Conservation (phyloP, 2,329 filamentous ascomycete genomes). For the Xylaria sp. region DNA sequence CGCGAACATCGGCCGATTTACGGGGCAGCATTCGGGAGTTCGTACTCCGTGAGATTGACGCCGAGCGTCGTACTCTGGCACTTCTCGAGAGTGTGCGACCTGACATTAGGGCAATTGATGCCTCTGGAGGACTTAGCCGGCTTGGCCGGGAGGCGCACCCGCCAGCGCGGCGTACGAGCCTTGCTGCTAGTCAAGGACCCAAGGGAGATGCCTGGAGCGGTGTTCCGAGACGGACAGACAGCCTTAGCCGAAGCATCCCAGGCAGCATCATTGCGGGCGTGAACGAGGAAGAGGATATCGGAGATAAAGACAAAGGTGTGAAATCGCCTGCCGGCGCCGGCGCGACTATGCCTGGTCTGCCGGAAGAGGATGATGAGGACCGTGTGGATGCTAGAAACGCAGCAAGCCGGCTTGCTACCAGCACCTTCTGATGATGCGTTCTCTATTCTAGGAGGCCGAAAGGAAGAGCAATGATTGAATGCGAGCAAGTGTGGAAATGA, state of each 20-base stretch:
- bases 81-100: constrained; percentile 92
- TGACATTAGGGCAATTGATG: constrained; percentile 91
- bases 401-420: constrained; percentile 89
- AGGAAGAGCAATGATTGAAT: constrained; percentile 24
- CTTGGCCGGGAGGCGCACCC: constrained; percentile 90
- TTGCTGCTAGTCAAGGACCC: constrained; percentile 89
- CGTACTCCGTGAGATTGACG: constrained; percentile 92
- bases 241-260: constrained; percentile 77
- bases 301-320: constrained; percentile 49
- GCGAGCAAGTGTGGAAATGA: constrained; percentile 20
- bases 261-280: constrained; percentile 77
- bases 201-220: constrained; percentile 99
- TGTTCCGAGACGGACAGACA: constrained; percentile 81
- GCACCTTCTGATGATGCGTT: constrained; percentile 75
- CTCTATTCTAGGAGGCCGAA: constrained; percentile 2
- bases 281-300: constrained; percentile 63
- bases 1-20: constrained; percentile 83
- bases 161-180: constrained; percentile 70
- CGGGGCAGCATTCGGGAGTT: constrained; percentile 86
- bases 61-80: constrained; percentile 87
- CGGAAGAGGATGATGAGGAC: constrained; percentile 89
- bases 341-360: constrained; percentile 61
- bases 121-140: constrained; percentile 85
- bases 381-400: constrained; percentile 94
- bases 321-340: constrained; percentile 47